Percentiles rank a stretch among this genome's conserved stretches.
Conservation (phyloP, 2,329 filamentous ascomycete species). For the Cytospora piceicola region DNA sequence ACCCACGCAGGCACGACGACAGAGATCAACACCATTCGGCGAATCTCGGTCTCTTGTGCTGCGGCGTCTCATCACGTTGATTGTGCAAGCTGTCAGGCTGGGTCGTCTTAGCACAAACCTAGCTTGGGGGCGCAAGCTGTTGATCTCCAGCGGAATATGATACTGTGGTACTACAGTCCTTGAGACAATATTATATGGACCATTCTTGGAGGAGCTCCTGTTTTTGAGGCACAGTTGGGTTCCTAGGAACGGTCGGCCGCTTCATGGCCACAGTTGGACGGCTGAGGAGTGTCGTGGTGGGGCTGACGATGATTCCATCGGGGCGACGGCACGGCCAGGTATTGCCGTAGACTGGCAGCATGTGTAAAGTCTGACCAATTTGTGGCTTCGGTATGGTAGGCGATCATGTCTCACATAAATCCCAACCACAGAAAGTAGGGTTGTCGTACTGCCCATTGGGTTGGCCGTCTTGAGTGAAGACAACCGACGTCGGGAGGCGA, state of each 20-base stretch:
- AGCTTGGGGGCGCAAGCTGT: not conserved
- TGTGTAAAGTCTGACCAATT: not conserved
- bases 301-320: not conserved
- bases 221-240: not conserved
- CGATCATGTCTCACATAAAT: not conserved
- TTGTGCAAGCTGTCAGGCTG: not conserved
- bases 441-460: not conserved
- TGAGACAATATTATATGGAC: not conserved
- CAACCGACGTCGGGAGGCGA: not conserved
- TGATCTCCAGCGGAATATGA: not conserved
- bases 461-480: not conserved
- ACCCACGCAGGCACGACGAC: not conserved
- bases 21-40: constrained; percentile 7
- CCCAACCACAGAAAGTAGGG: not conserved
- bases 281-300: not conserved
- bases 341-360: not conserved
- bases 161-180: not conserved
- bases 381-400: not conserved
- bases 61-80: not conserved
- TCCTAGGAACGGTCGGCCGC: not conserved
- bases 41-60: not conserved
- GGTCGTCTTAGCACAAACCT: not conserved
- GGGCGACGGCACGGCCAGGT: not conserved
- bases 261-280: not conserved
- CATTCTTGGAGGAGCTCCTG: not conserved